A percentile compares a stretch with the other conserved stretches of the same genome.
Evolutionary conservation across 2,329 filamentous ascomycete genomes (phyloP).

Genomic region (Cercospora sp.): DNA sequence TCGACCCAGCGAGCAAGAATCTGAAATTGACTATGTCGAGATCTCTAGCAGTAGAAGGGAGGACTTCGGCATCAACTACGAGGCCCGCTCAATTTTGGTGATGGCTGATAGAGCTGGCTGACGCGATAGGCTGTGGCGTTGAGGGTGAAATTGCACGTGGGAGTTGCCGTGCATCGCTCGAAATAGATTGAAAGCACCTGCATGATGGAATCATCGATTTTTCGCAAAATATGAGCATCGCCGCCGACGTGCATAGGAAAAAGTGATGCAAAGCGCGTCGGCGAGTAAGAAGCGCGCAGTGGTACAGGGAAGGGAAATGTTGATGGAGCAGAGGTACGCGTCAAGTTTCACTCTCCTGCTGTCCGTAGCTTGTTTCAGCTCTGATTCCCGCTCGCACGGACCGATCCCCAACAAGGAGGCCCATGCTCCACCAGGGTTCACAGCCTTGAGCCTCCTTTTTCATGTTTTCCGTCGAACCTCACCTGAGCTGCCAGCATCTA

Average conservation of each 20-base stretch:
- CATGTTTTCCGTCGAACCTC: not conserved
- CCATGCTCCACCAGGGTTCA: not conserved
- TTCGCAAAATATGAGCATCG: not conserved
- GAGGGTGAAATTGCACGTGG: not conserved
- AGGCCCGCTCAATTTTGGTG: not conserved
- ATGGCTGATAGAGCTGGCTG: not conserved
- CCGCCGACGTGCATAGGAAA: not conserved
- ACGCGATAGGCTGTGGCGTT: not conserved
- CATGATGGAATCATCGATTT: not conserved
- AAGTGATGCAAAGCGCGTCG: not conserved
- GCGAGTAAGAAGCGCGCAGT: not conserved
- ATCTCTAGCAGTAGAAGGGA: not conserved
- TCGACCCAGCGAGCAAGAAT: not conserved
- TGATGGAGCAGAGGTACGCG: not conserved
- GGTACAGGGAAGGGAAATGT: not conserved
- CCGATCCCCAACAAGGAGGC: not conserved
- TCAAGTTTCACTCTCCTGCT: not conserved
- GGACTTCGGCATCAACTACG: not conserved
- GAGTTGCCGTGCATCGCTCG: not conserved
- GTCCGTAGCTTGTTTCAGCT: not conserved
- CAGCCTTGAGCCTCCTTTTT: not conserved
- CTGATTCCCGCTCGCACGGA: not conserved
- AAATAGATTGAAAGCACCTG: not conserved
- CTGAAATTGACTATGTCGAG: not conserved
- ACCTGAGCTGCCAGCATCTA: not conserved